phyloP scores from a whole-genome alignment of 345 rosid species.

The Zanthoxylum bungeanum region DNA sequence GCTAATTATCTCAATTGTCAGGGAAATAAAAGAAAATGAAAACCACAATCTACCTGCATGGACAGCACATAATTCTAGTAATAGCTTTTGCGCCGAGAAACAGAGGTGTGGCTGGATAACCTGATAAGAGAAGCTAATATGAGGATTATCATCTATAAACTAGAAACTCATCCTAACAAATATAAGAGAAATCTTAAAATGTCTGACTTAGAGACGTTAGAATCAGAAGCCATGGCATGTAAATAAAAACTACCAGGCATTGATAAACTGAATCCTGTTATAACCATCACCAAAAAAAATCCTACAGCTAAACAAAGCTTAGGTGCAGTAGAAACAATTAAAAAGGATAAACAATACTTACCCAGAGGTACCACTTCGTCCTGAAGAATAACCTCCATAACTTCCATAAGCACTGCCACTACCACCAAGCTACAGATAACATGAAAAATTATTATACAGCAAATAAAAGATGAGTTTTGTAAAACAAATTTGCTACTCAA shows the following conservation, averaged over 20 bases:
- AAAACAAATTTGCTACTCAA: not conserved
- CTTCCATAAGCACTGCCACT: conserved; percentile 77
- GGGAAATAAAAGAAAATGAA: conserved; percentile 18
- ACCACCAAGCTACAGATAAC: conserved; percentile 58
- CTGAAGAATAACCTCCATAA: conserved; percentile 85
- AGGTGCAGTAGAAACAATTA: not conserved
- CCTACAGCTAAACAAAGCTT: not conserved
- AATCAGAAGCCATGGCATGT: conserved; percentile 5
- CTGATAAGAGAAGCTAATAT: conserved; percentile 56
- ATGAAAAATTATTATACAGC: conserved; percentile 11
- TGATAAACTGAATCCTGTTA: not conserved
- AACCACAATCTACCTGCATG: conserved; percentile 42
- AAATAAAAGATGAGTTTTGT: not conserved
- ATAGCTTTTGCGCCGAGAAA: conserved; percentile 81
- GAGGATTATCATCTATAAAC: conserved; percentile 19
- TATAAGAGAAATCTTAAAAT: not conserved
- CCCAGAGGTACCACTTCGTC: conserved; percentile 78
- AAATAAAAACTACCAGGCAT: conserved; percentile 5
- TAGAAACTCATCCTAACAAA: not conserved
- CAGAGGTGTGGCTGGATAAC: conserved; percentile 79
- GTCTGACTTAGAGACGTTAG: not conserved
- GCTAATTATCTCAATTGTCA: conserved; percentile 12
- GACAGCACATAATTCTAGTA: conserved; percentile 58
- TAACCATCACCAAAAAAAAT: not conserved
- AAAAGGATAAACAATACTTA: conserved; percentile 34